Evolutionary conservation across 2,329 filamentous ascomycete genomes (phyloP).

Genomic region (Furcasterigmium sp.): DNA sequence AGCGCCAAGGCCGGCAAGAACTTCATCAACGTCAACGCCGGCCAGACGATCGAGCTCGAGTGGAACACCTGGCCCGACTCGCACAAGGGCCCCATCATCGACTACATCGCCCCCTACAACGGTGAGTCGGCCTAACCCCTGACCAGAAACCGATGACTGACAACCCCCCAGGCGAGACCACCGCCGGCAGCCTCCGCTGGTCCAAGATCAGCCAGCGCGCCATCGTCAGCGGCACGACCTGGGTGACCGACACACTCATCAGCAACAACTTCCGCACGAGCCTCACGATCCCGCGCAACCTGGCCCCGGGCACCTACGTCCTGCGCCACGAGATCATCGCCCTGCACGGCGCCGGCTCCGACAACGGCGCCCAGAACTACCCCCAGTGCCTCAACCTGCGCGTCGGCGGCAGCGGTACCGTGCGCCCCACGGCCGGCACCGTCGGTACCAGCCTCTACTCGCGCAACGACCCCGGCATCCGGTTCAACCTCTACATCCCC

Average conservation of each 20-base stretch:
- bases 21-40: conserved; percentile 48
- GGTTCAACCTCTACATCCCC: conserved; percentile 46
- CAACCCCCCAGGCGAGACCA: conserved; percentile 1
- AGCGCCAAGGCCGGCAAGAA: conserved; percentile 31
- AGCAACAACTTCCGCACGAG: conserved; percentile 39
- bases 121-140: conserved; percentile 27
- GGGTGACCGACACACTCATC: conserved; percentile 39
- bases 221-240: conserved; percentile 18
- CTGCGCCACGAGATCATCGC: conserved; percentile 47
- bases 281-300: conserved; percentile 21
- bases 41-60: conserved; percentile 50
- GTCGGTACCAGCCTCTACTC: conserved; percentile 20
- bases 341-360: conserved; percentile 31
- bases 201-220: conserved; percentile 1
- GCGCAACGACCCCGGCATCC: conserved; percentile 45
- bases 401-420: conserved; percentile 33
- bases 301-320: conserved; percentile 36
- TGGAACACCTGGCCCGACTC: conserved; percentile 63
- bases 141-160: conserved; percentile 12
- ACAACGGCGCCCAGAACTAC: conserved; percentile 45
- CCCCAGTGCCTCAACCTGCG: conserved; percentile 44
- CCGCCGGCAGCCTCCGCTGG: not conserved
- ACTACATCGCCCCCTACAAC: conserved; percentile 53
- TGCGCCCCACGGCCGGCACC: conserved; percentile 20
- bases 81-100: conserved; percentile 57